A percentile compares a stretch with the other conserved stretches of the same genome.
These are phyloP conservation scores for Emergomyces orientalis DNA, from an alignment of 2,329 filamentous ascomycete genomes.

Conservation along the genomic window DNA sequence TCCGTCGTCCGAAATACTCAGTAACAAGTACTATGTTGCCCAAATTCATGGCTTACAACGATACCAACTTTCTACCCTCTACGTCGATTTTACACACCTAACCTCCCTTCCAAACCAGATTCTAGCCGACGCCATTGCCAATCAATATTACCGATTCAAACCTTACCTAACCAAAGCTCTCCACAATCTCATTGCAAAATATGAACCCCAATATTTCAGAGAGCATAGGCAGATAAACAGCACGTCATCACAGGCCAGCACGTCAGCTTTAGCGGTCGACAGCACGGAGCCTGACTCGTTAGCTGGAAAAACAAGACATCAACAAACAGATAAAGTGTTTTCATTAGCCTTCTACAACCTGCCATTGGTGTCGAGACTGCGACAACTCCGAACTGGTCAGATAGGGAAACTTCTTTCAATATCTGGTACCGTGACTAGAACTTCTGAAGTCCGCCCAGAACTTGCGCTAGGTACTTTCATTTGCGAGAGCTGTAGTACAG, in stretches of 20 bases:
- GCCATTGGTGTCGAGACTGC: slow-evolving; percentile 74
- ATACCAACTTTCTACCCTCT: slow-evolving; percentile 55
- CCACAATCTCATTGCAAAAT: slow-evolving; percentile 87
- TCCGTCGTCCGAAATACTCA: slow-evolving; percentile 47
- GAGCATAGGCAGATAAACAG: slow-evolving; percentile 79
- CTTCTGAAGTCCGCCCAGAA: slow-evolving; percentile 92
- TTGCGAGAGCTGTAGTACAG: slow-evolving; percentile 76
- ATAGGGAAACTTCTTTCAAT: slow-evolving; percentile 92
- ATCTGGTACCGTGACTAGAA: slow-evolving; percentile 91
- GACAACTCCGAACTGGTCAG: slow-evolving; percentile 75
- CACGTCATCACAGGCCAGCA: slow-evolving; percentile 56
- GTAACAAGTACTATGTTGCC: slow-evolving; percentile 57
- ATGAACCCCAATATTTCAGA: slow-evolving; percentile 88
- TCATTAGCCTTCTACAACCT: slow-evolving; percentile 88
- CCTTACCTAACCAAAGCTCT: slow-evolving; percentile 83
- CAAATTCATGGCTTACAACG: slow-evolving; percentile 55
- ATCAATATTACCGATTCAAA: slow-evolving; percentile 88
- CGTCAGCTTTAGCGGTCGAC: slow-evolving; percentile 53
- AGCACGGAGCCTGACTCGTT: slow-evolving; percentile 44
- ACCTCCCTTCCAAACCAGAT: slow-evolving; percentile 66
- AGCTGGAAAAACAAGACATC: slow-evolving; percentile 69
- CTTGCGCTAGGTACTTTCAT: slow-evolving; percentile 84
- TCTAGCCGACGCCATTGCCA: slow-evolving; percentile 75
- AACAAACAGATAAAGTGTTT: slow-evolving; percentile 96
- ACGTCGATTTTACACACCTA: slow-evolving; percentile 67